Conservation (phyloP, 2,329 filamentous ascomycete species). For the Microdochium bolleyi region DNA sequence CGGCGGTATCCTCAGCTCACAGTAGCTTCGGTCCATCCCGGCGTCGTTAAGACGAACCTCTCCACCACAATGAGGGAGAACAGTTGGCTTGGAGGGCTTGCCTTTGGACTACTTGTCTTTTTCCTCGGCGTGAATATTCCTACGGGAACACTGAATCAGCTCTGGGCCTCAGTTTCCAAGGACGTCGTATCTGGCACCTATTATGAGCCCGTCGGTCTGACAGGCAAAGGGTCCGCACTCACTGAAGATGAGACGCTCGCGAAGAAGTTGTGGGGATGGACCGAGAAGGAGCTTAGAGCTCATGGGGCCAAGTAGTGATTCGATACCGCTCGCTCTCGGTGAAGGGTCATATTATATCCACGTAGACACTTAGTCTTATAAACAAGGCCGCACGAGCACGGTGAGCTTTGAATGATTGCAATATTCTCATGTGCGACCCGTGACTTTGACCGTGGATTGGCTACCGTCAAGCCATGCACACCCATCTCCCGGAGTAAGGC, state of each 20-base stretch:
- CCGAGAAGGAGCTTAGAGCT: slow-evolving; percentile 6
- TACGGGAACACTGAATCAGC: slow-evolving; percentile 28
- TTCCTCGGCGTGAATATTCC: slow-evolving; percentile 5
- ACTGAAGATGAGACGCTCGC: slow-evolving; percentile 14
- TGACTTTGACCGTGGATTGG: not conserved
- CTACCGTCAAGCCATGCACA: too few relatives aligned
- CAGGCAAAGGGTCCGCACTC: slow-evolving; percentile 5
- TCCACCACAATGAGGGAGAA: slow-evolving; percentile 3
- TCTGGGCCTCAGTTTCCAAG: slow-evolving; percentile 30
- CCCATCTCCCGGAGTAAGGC: too few relatives aligned
- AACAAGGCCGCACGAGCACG: not conserved
- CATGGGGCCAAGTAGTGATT: not conserved
- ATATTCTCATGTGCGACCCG: not conserved
- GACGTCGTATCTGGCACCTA: slow-evolving; percentile 22
- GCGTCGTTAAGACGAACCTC: slow-evolving; percentile 7
- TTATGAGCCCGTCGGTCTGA: slow-evolving; percentile 23
- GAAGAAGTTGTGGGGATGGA: slow-evolving; percentile 22
- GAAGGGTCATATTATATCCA: not conserved
- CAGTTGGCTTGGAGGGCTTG: slow-evolving; percentile 2
- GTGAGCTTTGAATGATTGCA: not conserved
- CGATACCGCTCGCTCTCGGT: not conserved
- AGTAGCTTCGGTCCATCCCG: slow-evolving; percentile 6
- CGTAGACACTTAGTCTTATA: not conserved
- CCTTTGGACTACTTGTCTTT: not conserved
- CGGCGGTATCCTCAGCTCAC: slow-evolving; percentile 25